Evolutionary conservation across 495 filamentous ascomycete species (phyloP), one percentile per base, ranked within the genome.

Genomic region (Annulohypoxylon nitens): DNA sequence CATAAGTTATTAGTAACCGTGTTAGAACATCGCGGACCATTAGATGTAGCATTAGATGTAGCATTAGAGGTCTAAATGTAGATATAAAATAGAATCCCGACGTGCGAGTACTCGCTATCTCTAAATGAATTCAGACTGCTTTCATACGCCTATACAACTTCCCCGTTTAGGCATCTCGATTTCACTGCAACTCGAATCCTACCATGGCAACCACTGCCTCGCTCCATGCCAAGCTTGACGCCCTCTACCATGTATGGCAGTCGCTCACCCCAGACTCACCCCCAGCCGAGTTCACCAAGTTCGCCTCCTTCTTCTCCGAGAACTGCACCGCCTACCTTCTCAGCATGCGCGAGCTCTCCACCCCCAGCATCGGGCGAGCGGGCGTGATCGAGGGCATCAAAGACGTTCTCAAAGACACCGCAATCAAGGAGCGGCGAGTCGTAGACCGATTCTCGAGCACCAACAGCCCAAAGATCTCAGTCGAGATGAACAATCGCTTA

Each of bases 291-390:
- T 64, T 76, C 53, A 43, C 45, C 11, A 39, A 50, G 5, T 69
- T 76, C 26, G 70, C 58, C 41, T 41, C 37, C 34, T 69, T 70
- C 63, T 76, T 76, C 43, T 33, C 53, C 50, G 51, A 69, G 14
- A 25, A 65, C 64, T 73, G 73, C 64, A 69, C 18, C 18, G 70
- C 63, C 12, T 73, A 48, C n/a, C 60, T 76, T 0, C 51, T 58
- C 11, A 70, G 70, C 64, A 75, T 75, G 73, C 73, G 73, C 9
- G 70, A 73, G 59, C 26, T 68, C 18, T 23, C 61, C 0, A 7
- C 45, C 1, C 73, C 73, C 2, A 53, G 39, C 60, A 34, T 64
- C 47, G 70, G 69, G 16, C 57, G 70, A 0, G 6, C 60, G 6
- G 70, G 48, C 25, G 48, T 73, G 30, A 43, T 69, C 51, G 23